Conservation (phyloP, 306 rosid species). For the Vigna reflexopilosa region DNA sequence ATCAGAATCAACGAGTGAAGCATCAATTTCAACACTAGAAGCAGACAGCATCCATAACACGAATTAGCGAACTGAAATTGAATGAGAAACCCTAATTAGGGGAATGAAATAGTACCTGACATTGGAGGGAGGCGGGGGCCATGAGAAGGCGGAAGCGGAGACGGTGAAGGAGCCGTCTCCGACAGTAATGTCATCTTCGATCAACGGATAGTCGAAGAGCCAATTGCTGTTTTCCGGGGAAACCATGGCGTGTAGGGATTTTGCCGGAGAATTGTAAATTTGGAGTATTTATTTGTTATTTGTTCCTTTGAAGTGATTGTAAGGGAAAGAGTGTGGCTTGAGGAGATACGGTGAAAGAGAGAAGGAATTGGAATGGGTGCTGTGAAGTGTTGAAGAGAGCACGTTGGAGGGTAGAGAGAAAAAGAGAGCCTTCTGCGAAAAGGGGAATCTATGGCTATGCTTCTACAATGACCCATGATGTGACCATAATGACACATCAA, state of each 20-base stretch:
- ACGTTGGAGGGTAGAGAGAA: slow-evolving; percentile 28
- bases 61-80: slow-evolving; percentile 6
- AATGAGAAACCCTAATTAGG: slow-evolving; percentile 41
- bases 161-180: slow-evolving; percentile 64
- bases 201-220: slow-evolving; percentile 77
- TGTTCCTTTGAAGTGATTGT: not conserved
- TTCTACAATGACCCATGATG: not conserved
- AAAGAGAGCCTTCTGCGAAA: not conserved
- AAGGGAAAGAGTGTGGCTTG: not conserved
- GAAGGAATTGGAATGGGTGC: not conserved
- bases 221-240: slow-evolving; percentile 92
- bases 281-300: not conserved
- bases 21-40: slow-evolving; percentile 77
- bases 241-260: slow-evolving; percentile 58
- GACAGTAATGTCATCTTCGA: slow-evolving; percentile 84
- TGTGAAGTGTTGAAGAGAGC: not conserved
- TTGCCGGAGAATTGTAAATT: slow-evolving; percentile 42
- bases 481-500: not conserved
- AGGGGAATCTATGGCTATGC: slow-evolving; percentile 10
- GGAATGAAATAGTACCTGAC: slow-evolving; percentile 54
- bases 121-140: slow-evolving; percentile 67
- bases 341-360: not conserved
- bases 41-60: not conserved
- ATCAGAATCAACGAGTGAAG: slow-evolving; percentile 75
- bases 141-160: slow-evolving; percentile 63